Conservation (phyloP, 2,329 filamentous ascomycete species). For the Diaporthe eres region DNA sequence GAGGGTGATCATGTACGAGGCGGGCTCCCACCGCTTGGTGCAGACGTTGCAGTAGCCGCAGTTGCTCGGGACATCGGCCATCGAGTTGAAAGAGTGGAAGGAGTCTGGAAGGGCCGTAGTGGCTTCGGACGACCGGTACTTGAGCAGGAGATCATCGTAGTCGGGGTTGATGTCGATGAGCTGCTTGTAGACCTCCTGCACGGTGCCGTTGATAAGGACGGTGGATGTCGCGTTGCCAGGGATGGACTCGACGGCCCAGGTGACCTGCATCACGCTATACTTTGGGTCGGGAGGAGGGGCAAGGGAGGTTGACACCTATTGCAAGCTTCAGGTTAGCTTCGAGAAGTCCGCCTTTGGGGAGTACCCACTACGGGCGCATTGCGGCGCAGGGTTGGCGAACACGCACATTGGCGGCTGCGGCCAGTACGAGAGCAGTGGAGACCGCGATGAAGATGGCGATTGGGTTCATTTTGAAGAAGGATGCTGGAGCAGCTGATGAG, state of each 20-base stretch:
- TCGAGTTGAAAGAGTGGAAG: background rate
- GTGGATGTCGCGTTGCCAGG: background rate
- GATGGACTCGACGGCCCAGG: background rate
- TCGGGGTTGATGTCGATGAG: background rate
- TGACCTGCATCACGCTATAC: background rate
- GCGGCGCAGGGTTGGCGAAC: background rate
- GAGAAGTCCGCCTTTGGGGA: too few species aligned
- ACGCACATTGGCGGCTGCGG: background rate
- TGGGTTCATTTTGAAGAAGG: background rate
- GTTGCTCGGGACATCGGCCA: background rate
- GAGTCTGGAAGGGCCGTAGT: background rate
- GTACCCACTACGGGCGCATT: background rate
- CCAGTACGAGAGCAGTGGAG: background rate
- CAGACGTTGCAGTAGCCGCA: constrained; percentile 14
- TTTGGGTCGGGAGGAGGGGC: background rate
- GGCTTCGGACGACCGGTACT: background rate
- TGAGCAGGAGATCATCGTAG: background rate
- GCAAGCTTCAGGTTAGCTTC: background rate
- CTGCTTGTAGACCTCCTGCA: background rate
- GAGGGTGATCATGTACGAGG: background rate
- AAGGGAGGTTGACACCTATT: background rate
- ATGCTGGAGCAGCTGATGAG: background rate
- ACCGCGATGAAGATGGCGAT: background rate
- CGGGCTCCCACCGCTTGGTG: background rate
- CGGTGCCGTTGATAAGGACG: background rate